A percentile compares a stretch with the other conserved stretches of the same genome.
These are phyloP conservation scores for Cenchrus americanus DNA, from an alignment of 176 grass and related monocot genomes.

Conservation along the genomic window DNA sequence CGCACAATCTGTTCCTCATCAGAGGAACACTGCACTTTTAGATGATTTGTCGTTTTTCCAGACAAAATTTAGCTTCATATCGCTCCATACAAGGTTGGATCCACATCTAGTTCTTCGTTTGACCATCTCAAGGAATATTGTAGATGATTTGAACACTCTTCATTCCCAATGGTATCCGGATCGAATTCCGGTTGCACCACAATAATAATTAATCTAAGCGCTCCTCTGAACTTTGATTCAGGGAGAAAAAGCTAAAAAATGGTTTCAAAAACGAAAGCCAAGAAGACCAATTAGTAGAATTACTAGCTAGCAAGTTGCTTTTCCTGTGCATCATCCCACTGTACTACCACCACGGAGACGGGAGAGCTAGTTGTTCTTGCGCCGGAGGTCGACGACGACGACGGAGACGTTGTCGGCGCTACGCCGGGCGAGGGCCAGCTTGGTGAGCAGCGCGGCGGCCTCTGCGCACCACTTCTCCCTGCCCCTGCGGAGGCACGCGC, in stretches of 20 bases:
- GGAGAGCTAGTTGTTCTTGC: background rate
- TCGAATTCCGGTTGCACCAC: constrained; percentile 30
- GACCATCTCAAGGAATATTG: too few relatives aligned
- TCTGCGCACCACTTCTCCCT: constrained; percentile 64
- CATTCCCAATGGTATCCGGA: constrained; percentile 29
- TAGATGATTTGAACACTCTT: background rate
- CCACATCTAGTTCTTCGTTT: background rate
- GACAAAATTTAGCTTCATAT: background rate
- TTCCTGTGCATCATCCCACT: background rate
- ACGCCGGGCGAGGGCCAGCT: constrained; percentile 69
- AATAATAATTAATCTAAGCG: background rate
- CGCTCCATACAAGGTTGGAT: background rate
- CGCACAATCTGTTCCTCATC: background rate
- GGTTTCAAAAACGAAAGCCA: background rate
- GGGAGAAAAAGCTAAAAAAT: constrained; percentile 26
- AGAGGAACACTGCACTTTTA: background rate
- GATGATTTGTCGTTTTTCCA: too few relatives aligned
- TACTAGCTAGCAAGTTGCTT: background rate
- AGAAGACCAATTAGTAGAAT: background rate
- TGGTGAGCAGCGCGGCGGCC: constrained; percentile 85
- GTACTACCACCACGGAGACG: background rate
- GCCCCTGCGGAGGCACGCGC: constrained; percentile 61
- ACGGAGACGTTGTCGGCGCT: constrained; percentile 88
- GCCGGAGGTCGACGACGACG: constrained; percentile 69
- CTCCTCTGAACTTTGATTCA: constrained; percentile 58